phyloP scores from a whole-genome alignment of 1,139 yeast species.

The Citeromyces hawaiiensis region DNA sequence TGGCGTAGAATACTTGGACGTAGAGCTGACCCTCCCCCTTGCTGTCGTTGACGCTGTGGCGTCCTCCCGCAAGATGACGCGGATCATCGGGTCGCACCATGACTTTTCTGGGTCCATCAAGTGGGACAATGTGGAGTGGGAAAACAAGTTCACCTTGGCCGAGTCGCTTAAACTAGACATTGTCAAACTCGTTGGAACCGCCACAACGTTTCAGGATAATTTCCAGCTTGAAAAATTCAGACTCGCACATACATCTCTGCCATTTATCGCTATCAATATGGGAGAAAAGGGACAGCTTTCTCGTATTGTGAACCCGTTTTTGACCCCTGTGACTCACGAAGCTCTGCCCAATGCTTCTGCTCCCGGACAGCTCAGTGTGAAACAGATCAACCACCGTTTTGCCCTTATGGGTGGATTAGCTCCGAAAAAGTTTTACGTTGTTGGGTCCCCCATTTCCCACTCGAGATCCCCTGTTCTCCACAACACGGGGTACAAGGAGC shows the following conservation, averaged over 20 bases:
- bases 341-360: constrained; percentile 55
- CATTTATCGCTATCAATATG: constrained; percentile 78
- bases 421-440: constrained; percentile 53
- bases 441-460: constrained; percentile 74
- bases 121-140: constrained; percentile 71
- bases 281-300: constrained; percentile 68
- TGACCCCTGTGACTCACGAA: constrained; percentile 79
- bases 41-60: constrained; percentile 26
- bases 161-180: constrained; percentile 54
- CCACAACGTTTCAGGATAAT: constrained; percentile 54
- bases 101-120: constrained; percentile 47
- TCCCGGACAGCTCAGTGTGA: constrained; percentile 60
- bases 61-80: constrained; percentile 42
- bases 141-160: constrained; percentile 56
- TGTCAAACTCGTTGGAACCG: constrained; percentile 76
- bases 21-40: constrained; percentile 34
- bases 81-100: constrained; percentile 73
- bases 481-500: constrained; percentile 54
- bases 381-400: constrained; percentile 46
- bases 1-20: constrained; percentile 35
- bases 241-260: constrained; percentile 31
- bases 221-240: constrained; percentile 60
- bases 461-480: constrained; percentile 85
- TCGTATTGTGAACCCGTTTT: constrained; percentile 55
- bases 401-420: constrained; percentile 50